Percentiles rank a stretch among this genome's conserved stretches.
Conservation (phyloP, 2,329 filamentous ascomycete genomes). For the Fonsecaea pedrosoi region DNA sequence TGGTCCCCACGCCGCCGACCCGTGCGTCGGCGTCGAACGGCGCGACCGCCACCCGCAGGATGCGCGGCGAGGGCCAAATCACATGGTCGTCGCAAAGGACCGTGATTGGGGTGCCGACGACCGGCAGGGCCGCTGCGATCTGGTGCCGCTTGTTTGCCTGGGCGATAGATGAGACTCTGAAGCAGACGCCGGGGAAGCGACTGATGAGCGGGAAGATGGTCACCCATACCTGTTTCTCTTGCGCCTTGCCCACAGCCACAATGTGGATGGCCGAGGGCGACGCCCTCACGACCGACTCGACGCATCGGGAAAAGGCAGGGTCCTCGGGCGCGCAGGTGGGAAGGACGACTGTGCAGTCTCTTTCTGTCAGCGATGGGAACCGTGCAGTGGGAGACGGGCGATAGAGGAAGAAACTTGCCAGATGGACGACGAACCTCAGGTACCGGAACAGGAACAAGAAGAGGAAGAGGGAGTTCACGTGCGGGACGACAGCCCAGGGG, state of each 20-base stretch:
- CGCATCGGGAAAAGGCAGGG: constrained; percentile 51
- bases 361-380: constrained; percentile 44
- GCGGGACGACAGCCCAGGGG: neutral
- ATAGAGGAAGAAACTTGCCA: constrained; percentile 53
- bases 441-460: constrained; percentile 56
- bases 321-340: constrained; percentile 58
- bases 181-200: constrained; percentile 24
- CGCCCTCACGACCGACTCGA: constrained; percentile 52
- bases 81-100: constrained; percentile 62
- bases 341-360: constrained; percentile 60
- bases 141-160: constrained; percentile 60
- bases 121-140: constrained; percentile 50
- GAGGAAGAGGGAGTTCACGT: constrained; percentile 42
- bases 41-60: constrained; percentile 54
- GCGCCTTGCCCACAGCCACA: constrained; percentile 52
- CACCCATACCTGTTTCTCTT: constrained; percentile 23
- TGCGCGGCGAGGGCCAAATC: constrained; percentile 53
- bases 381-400: constrained; percentile 42
- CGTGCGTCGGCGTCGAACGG: constrained; percentile 51
- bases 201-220: constrained; percentile 11
- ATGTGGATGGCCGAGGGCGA: constrained; percentile 51
- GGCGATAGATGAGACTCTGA: constrained; percentile 43
- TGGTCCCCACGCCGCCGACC: constrained; percentile 64
- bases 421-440: constrained; percentile 53
- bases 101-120: constrained; percentile 51